phyloP scores from a whole-genome alignment of 495 filamentous ascomycete genomes.

The Podospora sp. region DNA sequence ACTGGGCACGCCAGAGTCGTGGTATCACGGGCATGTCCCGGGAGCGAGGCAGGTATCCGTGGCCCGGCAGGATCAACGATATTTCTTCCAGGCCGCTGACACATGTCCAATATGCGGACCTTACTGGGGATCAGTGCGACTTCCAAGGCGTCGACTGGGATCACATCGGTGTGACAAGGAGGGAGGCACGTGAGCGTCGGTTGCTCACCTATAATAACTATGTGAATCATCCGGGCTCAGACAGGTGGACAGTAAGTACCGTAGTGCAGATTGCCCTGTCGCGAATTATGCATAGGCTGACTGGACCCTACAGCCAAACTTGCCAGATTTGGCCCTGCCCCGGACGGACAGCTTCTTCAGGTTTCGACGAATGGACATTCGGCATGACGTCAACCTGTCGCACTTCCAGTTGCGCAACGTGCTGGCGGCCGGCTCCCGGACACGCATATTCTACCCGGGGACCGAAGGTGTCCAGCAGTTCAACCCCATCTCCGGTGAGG shows the following conservation, averaged over 20 bases:
- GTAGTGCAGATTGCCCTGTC: slow-evolving; percentile 14
- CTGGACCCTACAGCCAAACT: slow-evolving; percentile 25
- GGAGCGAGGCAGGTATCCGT: slow-evolving; percentile 24
- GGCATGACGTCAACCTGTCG: slow-evolving; percentile 63
- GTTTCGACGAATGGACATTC: slow-evolving; percentile 71
- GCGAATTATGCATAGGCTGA: slow-evolving; percentile 5
- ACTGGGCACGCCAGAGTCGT: slow-evolving; percentile 35
- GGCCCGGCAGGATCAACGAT: slow-evolving; percentile 29
- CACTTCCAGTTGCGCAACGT: slow-evolving; percentile 93
- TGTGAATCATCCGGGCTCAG: slow-evolving; percentile 46
- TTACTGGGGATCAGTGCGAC: slow-evolving; percentile 64
- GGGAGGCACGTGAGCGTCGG: slow-evolving; percentile 62
- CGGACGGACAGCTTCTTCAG: slow-evolving; percentile 63
- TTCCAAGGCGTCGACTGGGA: slow-evolving; percentile 81
- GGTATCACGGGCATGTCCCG: slow-evolving; percentile 17
- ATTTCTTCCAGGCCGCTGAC: slow-evolving; percentile 17
- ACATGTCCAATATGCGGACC: slow-evolving; percentile 46
- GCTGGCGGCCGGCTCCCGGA: slow-evolving; percentile 70
- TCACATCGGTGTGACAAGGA: slow-evolving; percentile 61
- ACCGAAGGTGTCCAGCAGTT: slow-evolving; percentile 58
- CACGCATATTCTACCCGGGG: slow-evolving; percentile 75
- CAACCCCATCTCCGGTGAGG: slow-evolving; percentile 52
- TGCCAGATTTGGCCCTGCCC: slow-evolving; percentile 40
- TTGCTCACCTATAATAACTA: slow-evolving; percentile 61
- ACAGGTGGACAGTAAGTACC: slow-evolving; percentile 41